Evolutionary conservation across 2,329 filamentous ascomycete species (phyloP).

Genomic region (Falciphora oryzae): DNA sequence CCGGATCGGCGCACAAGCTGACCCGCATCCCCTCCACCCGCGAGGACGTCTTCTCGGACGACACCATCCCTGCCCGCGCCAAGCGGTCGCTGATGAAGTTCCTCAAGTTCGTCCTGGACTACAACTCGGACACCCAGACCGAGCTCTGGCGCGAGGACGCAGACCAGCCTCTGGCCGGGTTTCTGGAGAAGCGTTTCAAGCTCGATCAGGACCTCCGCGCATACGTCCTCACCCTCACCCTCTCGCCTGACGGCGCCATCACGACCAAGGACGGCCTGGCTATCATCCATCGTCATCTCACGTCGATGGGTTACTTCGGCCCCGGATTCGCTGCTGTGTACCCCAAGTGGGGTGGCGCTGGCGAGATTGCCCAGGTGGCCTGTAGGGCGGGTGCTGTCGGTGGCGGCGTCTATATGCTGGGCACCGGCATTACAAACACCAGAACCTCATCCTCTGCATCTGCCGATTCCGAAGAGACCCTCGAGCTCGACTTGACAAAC

Average conservation of each 20-base stretch:
- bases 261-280: slow-evolving; percentile 62
- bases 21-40: slow-evolving; percentile 78
- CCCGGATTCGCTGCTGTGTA: slow-evolving; percentile 84
- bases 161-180: slow-evolving; percentile 46
- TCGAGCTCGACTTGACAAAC: slow-evolving; percentile 46
- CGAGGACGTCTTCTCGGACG: slow-evolving; percentile 84
- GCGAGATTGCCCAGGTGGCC: slow-evolving; percentile 85
- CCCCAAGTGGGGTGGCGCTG: slow-evolving; percentile 86
- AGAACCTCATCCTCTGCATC: slow-evolving; percentile 14
- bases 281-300: slow-evolving; percentile 71
- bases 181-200: slow-evolving; percentile 57
- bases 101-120: slow-evolving; percentile 76
- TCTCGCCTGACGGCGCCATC: slow-evolving; percentile 57
- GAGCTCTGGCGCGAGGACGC: slow-evolving; percentile 55
- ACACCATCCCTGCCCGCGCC: slow-evolving; percentile 66
- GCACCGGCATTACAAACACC: slow-evolving; percentile 52
- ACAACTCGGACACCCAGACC: slow-evolving; percentile 48
- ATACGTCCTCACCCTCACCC: slow-evolving; percentile 59
- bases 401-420: slow-evolving; percentile 83
- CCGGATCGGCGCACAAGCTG: slow-evolving; percentile 31
- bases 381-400: slow-evolving; percentile 89
- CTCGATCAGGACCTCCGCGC: slow-evolving; percentile 63
- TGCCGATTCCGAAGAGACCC: slow-evolving; percentile 10
- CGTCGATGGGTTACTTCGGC: slow-evolving; percentile 82
- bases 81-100: slow-evolving; percentile 93